phyloP scores from a whole-genome alignment of 2,329 filamentous ascomycete species.

The Allantophomopsis cytisporea region DNA sequence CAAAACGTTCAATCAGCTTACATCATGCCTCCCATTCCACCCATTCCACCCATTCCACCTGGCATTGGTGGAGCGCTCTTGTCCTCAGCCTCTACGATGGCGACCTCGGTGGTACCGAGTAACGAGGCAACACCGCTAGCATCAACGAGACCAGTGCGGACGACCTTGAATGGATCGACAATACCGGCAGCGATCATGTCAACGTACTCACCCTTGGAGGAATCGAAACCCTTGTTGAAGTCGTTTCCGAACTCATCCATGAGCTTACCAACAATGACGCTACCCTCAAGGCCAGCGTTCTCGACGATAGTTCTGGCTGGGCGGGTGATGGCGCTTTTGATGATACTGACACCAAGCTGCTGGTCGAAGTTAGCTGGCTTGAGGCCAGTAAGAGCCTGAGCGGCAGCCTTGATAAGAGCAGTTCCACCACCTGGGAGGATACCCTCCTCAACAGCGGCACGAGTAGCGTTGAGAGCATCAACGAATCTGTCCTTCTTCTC shows the following conservation, averaged over 20 bases:
- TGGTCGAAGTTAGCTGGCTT: conserved; percentile 97
- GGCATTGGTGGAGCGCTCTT: conserved; percentile 59
- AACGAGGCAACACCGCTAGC: conserved; percentile 93
- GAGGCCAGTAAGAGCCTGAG: conserved; percentile 70
- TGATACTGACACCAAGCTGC: conserved; percentile 92
- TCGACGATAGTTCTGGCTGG: conserved; percentile 93
- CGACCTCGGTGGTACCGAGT: conserved; percentile 94
- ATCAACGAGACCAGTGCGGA: conserved; percentile 88
- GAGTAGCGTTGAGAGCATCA: conserved; percentile 94
- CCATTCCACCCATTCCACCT: conserved; percentile 53
- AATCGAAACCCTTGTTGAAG: conserved; percentile 98
- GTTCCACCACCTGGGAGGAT: conserved; percentile 98
- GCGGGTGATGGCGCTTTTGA: conserved; percentile 95
- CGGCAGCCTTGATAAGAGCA: conserved; percentile 91
- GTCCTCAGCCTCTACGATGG: conserved; percentile 94
- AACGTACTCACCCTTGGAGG: conserved; percentile 91
- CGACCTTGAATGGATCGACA: conserved; percentile 98
- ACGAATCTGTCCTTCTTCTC: conserved; percentile 99
- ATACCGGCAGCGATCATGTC: conserved; percentile 98
- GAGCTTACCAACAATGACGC: conserved; percentile 94
- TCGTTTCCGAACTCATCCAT: conserved; percentile 82
- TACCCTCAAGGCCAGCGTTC: conserved; percentile 93
- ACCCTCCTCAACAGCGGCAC: conserved; percentile 96
- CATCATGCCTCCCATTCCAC: conserved; percentile 27
- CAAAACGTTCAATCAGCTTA: conserved; percentile 7